Base-by-base conservation (phyloP, 1,284 basidiomycete species). In the Leccinum cinnamomeum region DNA sequence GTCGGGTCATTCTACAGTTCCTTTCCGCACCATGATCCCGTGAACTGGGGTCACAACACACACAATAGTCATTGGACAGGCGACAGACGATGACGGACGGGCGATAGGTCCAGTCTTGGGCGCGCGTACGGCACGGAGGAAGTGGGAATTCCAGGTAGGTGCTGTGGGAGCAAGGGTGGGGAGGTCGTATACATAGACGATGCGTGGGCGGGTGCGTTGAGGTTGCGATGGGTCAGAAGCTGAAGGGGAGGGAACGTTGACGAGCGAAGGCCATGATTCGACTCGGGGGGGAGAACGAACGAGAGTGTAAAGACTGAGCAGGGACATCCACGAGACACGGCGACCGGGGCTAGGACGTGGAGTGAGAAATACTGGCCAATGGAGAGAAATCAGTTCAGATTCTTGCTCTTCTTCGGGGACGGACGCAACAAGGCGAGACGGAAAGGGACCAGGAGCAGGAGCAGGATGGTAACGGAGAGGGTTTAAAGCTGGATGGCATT, bases 161-260 rank as follows among this genome's bases (percentile, higher is more conserved):
- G 91, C 87, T 5, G 90, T 86, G 4, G 86, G 76, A 0, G 90
- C 86, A 60, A 96, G 84, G 0, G 86, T 89, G 5, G 86, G 81
- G 65, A 90, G 91, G 70, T 94, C 91, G 62, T 92, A 88, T 58
- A 96, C 81, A 68, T 94, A 92, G 57, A 96, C 82, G 11, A 96
- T 82, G n/a, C 93, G 87, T 8, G 90, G 88, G 61, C 81, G 78
- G 23, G 58, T 68, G 68, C 53, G 70, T 66, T 33, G 73, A 62
- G 41, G 55, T 7, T 63, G 46, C 63, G 75, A 61, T 44, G 70
- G 57, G 37, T 72, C 58, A 53, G 72, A 70, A 8, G 72, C 69
- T n/a, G 63, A 51, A 60, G 79, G 78, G 7, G 81, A 76, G n/a
- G 79, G 76, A 14, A 86, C 74, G 67, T 92, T 92, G 62, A 93